These are phyloP conservation scores for Marasmius fiardii DNA, from an alignment of 1,284 basidiomycete genomes.

Conservation along the genomic window DNA sequence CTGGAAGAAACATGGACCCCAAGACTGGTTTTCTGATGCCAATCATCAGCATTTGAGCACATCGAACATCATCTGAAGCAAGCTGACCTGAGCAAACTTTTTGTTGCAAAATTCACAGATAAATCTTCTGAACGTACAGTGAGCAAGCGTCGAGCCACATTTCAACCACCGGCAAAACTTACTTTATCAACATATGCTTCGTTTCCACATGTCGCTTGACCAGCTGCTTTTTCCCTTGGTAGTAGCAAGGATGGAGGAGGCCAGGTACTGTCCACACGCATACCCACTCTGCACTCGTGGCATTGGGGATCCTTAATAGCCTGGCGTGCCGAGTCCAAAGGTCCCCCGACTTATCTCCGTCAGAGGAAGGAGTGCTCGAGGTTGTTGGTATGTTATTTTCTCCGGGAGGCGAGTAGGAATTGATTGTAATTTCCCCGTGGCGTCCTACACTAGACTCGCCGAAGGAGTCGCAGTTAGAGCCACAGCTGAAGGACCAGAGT, in stretches of 20 bases:
- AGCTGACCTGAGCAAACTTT: conserved; percentile 43
- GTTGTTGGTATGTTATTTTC: too few species aligned
- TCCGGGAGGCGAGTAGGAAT: too few species aligned
- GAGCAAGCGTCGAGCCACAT: conserved; percentile 8
- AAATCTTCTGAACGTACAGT: conserved; percentile 40
- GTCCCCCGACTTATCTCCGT: too few species aligned
- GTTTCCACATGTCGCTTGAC: conserved; percentile 67
- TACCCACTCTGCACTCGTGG: neutral
- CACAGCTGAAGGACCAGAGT: too few species aligned
- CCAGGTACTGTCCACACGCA: conserved; percentile 7
- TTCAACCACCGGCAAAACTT: conserved; percentile 21
- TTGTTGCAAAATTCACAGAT: conserved; percentile 52
- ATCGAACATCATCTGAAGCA: neutral
- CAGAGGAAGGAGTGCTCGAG: too few species aligned
- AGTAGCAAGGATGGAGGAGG: conserved; percentile 36
- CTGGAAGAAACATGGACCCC: conserved; percentile 52
- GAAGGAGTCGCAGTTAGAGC: too few species aligned
- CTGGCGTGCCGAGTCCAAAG: neutral
- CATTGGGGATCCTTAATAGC: neutral
- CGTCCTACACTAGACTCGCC: too few species aligned
- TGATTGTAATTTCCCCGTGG: too few species aligned
- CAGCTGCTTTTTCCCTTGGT: conserved; percentile 58
- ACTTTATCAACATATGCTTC: conserved; percentile 61
- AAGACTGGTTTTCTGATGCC: conserved; percentile 51
- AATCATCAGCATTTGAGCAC: neutral